Evolutionary conservation across 2,329 filamentous ascomycete species (phyloP), one percentile per base, ranked within the genome.

Genomic region (Gnomoniopsis smithogilvyi): DNA sequence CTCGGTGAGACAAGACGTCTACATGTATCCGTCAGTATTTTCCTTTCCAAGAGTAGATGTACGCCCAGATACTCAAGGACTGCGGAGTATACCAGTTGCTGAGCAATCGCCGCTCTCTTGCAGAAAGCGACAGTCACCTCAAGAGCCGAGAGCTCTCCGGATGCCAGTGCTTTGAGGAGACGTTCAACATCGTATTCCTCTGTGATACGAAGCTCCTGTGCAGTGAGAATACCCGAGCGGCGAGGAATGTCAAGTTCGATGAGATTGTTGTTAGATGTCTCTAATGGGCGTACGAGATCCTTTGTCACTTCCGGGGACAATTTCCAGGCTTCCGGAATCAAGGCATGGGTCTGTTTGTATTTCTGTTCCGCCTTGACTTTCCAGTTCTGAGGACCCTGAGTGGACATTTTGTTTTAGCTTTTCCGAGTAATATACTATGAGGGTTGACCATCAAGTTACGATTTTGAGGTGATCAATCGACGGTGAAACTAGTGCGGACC

Each of bases 1-100:
- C 48, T 63, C 61, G 12, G 61, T 63, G 22, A 61, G 59, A 24
- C 61, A 63, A 17, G 54, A 58, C 8, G 59, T 63, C 61, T 63
- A 12, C 3, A 22, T 7, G 2, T 41, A 15, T 3, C 1, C 38
- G 17, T 58, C 41, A 58, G 54, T 8, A 10, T 48, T 3, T 38
- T 30, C 8, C 8, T 30, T 30, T n/a, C n/a, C n/a, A 19, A 43
- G 12, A 15, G n/a, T 4, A 8, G 41, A 21, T 30, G 26, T 4
- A 4, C 8, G 26, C 26, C 26, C 26, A 30, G 26, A 8, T 30
- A 8, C 26, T 4, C 8, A 30, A 8, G 14, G 2, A 43, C 4
- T 24, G 21, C 19, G 43, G 15, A 14, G 26, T 59, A 56, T n/a
- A 56, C 61, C 52, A 63, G 46, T 38, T 63, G 59, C 24, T 63